Conservation (phyloP, 1,284 basidiomycete species). For the Malassezia globosa region DNA sequence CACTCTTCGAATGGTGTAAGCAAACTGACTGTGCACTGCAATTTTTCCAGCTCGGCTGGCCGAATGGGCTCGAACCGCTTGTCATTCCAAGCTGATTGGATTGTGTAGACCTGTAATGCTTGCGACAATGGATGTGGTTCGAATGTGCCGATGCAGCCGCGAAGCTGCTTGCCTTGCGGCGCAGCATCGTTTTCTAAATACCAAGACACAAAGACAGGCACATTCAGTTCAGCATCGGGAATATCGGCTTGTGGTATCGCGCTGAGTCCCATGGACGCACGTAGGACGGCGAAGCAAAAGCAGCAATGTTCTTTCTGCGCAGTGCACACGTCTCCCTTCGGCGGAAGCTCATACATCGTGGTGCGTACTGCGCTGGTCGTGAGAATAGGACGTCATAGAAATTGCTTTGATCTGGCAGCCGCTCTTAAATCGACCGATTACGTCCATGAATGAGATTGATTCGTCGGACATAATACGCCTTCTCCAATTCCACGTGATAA, state of each 20-base stretch:
- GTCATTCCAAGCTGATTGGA: slow-evolving; percentile 54
- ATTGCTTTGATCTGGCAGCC: too few species aligned
- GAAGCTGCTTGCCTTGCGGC: slow-evolving; percentile 59
- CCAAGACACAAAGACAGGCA: slow-evolving; percentile 95
- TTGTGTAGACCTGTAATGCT: slow-evolving; percentile 77
- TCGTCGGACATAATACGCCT: too few species aligned
- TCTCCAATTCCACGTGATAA: too few species aligned
- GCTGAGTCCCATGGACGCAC: background rate
- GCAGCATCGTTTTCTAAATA: slow-evolving; percentile 51
- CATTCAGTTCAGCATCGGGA: slow-evolving; percentile 41
- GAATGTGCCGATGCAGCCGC: slow-evolving; percentile 94
- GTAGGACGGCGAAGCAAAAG: slow-evolving; percentile 52
- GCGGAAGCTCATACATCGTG: background rate
- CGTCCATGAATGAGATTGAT: too few species aligned
- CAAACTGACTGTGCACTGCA: slow-evolving; percentile 83
- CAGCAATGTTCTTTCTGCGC: slow-evolving; percentile 47
- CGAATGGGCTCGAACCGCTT: slow-evolving; percentile 58
- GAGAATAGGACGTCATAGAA: background rate
- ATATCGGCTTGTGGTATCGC: background rate
- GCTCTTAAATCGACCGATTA: too few species aligned
- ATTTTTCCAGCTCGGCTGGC: slow-evolving; percentile 60
- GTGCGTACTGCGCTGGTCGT: background rate
- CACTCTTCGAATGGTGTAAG: slow-evolving; percentile 84
- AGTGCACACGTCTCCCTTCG: background rate
- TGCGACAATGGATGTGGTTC: slow-evolving; percentile 62